phyloP scores from a whole-genome alignment of 1,284 basidiomycete genomes.

The Sanghuangporus baumii region DNA sequence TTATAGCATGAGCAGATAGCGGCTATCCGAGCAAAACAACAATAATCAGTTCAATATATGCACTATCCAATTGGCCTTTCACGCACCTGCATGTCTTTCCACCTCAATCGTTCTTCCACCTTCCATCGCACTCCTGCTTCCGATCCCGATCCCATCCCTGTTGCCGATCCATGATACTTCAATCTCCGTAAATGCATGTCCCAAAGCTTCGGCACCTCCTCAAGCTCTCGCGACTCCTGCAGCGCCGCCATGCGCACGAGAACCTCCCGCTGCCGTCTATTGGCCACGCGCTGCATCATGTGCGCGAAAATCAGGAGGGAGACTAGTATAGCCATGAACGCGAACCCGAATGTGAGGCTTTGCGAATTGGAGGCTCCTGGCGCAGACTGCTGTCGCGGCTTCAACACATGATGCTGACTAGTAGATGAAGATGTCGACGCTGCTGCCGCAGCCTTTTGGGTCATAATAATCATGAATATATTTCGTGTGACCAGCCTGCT shows the following conservation, averaged over 20 bases:
- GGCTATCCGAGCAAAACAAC: background rate
- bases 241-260: background rate
- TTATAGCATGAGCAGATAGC: background rate
- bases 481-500: background rate
- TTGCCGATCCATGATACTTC: background rate
- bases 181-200: background rate
- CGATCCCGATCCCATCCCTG: background rate
- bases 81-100: background rate
- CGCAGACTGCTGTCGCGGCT: background rate
- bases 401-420: background rate
- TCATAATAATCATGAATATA: background rate
- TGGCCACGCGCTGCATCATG: background rate
- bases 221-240: background rate
- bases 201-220: slow-evolving; percentile 3
- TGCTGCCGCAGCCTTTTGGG: background rate
- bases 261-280: background rate
- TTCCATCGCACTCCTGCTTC: background rate
- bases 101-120: background rate
- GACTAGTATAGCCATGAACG: slow-evolving; percentile 8
- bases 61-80: no score
- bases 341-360: slow-evolving; percentile 9
- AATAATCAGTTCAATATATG: background rate
- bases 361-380: background rate
- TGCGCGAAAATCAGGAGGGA: background rate
- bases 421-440: background rate